Evolutionary conservation across 2,329 filamentous ascomycete genomes (phyloP), one percentile per base, ranked within the genome.

Genomic region (Zymoseptoria pseudotritici): DNA sequence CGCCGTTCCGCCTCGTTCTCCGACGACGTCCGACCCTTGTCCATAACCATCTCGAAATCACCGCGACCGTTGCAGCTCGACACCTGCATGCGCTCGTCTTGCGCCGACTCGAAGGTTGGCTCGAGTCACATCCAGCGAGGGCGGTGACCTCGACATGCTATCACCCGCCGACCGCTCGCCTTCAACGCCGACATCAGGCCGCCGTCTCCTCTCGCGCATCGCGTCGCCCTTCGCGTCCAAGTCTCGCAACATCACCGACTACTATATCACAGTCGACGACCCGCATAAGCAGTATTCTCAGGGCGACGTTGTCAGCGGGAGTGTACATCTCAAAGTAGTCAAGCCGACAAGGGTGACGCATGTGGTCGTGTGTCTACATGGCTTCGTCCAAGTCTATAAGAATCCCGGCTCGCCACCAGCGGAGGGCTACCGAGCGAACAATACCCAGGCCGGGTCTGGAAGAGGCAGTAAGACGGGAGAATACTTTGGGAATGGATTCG

Each of bases 261-360:
- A 91, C 76, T 85, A 90, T 74, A 85, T 94, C 73, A 83, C 85
- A 65, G 84, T 88, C 55, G 83, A 89, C 71, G 88, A 93, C 71
- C 89, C 89, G 11, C 86, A 92, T 74, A 86, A 86, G 65, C 86
- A 88, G 69, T 92, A 92, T 74, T 80, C 79, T 24, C 87, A 88
- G 3, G 89, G 89, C 62, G 89, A 93, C 70, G 78, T 86, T 65
- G 87, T 94, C 53, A 83, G 82, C 60, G 90, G 90, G 57, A 83
- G 83, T 64, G 88, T 93, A 54, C 80, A 90, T 62, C 77, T 93
- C 67, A 87, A 85, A 59, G 82, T 91, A 42, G 78, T 88, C 67
- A 91, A 91, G 73, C 86, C 89, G 19, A 76, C 91, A 63, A 82
- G 88, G 67, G 84, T 94, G 68, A 93, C 90, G 7, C 90, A 94